Evolutionary conservation across 257 asterid genomes (phyloP).

Genomic region (Ilex asprella): DNA sequence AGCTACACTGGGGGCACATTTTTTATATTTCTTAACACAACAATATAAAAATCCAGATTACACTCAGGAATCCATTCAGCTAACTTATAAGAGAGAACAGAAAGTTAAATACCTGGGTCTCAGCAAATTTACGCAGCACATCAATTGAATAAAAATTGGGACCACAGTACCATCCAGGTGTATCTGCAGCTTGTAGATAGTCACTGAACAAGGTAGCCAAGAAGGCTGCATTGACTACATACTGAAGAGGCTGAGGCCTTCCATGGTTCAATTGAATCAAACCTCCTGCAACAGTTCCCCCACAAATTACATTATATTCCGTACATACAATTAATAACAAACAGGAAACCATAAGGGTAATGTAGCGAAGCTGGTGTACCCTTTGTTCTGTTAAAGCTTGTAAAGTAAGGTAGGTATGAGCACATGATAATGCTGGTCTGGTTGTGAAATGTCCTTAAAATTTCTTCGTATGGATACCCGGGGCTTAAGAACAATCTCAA

Average conservation of each 20-base stretch:
- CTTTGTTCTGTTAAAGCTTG: constrained; percentile 78
- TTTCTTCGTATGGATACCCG: constrained; percentile 94
- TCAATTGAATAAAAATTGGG: constrained; percentile 81
- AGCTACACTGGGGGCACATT: too few relatives aligned
- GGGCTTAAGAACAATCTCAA: constrained; percentile 85
- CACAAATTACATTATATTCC: neutral
- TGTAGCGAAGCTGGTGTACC: constrained; percentile 31
- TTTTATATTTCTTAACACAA: too few relatives aligned
- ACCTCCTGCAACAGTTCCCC: constrained; percentile 55
- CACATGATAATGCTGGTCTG: constrained; percentile 91
- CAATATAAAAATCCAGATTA: neutral
- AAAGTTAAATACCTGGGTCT: constrained; percentile 61
- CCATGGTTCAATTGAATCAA: constrained; percentile 86
- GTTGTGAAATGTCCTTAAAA: constrained; percentile 78
- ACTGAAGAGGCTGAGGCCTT: constrained; percentile 94
- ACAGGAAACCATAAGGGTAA: neutral
- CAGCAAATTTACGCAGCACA: constrained; percentile 71
- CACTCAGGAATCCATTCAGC: neutral
- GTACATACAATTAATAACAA: neutral
- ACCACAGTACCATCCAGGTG: constrained; percentile 98
- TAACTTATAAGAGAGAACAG: neutral
- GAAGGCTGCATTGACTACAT: constrained; percentile 85
- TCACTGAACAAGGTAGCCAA: constrained; percentile 79
- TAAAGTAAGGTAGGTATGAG: constrained; percentile 74
- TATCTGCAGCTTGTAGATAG: constrained; percentile 83